Evolutionary conservation across 768 basidiomycete genomes (phyloP).

Genomic region (Boletus rubescentipes): DNA sequence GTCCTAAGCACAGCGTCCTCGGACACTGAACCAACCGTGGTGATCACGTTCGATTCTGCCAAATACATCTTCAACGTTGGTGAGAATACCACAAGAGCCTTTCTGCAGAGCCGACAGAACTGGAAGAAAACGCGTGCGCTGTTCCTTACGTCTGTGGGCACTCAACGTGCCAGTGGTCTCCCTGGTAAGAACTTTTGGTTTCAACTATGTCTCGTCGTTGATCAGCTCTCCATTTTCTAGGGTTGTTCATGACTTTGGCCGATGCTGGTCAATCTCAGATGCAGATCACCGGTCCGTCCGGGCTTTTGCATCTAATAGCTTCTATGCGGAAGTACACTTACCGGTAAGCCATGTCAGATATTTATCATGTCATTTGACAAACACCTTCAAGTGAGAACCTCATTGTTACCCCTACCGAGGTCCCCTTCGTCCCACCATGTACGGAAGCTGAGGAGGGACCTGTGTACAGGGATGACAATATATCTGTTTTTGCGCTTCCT

Average conservation of each 20-base stretch:
- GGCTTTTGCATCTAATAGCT: slow-evolving; percentile 68
- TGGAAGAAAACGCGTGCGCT: slow-evolving; percentile 68
- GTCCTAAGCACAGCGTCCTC: slow-evolving; percentile 58
- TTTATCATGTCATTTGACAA: not conserved
- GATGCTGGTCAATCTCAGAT: slow-evolving; percentile 63
- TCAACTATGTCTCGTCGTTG: not conserved
- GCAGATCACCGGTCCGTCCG: slow-evolving; percentile 69
- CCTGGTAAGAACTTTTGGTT: slow-evolving; percentile 49
- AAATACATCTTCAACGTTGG: slow-evolving; percentile 90
- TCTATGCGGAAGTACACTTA: slow-evolving; percentile 66
- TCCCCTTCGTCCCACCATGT: slow-evolving; percentile 29
- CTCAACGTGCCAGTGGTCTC: slow-evolving; percentile 67
- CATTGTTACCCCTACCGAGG: slow-evolving; percentile 45
- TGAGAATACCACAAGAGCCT: slow-evolving; percentile 76
- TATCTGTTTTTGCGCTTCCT: slow-evolving; percentile 65
- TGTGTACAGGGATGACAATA: slow-evolving; percentile 59
- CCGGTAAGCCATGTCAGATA: slow-evolving; percentile 43
- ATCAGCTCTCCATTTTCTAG: slow-evolving; percentile 34
- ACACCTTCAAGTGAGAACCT: slow-evolving; percentile 46
- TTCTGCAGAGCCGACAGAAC: slow-evolving; percentile 62
- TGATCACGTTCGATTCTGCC: slow-evolving; percentile 71
- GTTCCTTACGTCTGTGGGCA: slow-evolving; percentile 68
- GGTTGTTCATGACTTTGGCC: slow-evolving; percentile 76
- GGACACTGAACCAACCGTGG: slow-evolving; percentile 80
- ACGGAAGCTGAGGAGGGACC: slow-evolving; percentile 34